Evolutionary conservation across 257 asterid species (phyloP).

Genomic region (Primulina tabacum): DNA sequence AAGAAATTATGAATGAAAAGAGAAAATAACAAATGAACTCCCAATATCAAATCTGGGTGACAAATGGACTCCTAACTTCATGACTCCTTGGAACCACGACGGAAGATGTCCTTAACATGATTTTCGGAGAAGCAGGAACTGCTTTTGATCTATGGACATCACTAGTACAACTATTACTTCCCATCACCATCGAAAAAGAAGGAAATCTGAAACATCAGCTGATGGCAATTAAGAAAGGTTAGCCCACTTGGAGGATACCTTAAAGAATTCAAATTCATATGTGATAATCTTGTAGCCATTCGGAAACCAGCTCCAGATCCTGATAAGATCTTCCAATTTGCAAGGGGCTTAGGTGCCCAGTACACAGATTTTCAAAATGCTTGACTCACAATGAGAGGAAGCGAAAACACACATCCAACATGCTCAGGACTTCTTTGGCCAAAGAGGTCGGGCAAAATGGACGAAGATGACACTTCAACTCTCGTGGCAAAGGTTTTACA

Average conservation of each 20-base stretch:
- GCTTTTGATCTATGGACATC: no score
- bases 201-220: not conserved
- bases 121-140: not conserved
- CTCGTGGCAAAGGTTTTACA: no score
- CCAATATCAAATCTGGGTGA: not conserved
- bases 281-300: constrained; percentile 10
- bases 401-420: not conserved
- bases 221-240: not conserved
- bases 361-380: not conserved
- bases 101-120: not conserved
- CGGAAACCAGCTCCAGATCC: not conserved
- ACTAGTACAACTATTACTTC: not conserved
- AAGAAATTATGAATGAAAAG: not conserved
- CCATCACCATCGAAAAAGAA: not conserved
- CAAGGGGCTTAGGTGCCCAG: constrained; percentile 1
- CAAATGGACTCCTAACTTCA: constrained; percentile 1
- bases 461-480: no score
- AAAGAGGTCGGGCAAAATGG: not conserved
- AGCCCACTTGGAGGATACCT: not conserved
- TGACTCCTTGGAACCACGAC: not conserved
- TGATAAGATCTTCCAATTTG: constrained; percentile 8
- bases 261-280: not conserved
- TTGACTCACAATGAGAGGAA: not conserved
- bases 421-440: not conserved
- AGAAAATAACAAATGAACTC: not conserved